Evolutionary conservation across 441 rosid genomes (phyloP).

Genomic region (Lagerstroemia fauriei): DNA sequence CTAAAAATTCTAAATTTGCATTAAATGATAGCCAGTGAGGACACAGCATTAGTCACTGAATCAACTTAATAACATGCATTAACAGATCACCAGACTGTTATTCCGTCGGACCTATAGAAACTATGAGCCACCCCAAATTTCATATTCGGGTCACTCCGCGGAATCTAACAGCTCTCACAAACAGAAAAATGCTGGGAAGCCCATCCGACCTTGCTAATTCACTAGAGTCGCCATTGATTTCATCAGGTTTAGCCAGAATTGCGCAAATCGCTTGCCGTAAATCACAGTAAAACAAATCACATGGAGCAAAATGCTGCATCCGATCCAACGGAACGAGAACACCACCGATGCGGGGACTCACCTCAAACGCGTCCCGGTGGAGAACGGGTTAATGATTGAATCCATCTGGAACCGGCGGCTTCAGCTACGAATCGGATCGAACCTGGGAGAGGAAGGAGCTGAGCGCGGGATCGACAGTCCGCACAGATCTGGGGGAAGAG

Average conservation of each 20-base stretch:
- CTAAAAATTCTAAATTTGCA: background rate
- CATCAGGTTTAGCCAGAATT: background rate
- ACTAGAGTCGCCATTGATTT: background rate
- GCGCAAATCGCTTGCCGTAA: background rate
- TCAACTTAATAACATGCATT: background rate
- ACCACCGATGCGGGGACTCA: constrained; percentile 35
- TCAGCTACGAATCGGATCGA: constrained; percentile 45
- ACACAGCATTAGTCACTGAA: background rate
- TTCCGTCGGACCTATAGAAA: background rate
- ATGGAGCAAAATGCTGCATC: constrained; percentile 7
- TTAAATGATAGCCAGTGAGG: background rate
- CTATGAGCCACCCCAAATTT: background rate
- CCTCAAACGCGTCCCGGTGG: constrained; percentile 97
- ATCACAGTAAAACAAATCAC: constrained; percentile 11
- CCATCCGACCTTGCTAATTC: background rate
- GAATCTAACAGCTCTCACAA: background rate
- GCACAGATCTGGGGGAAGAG: constrained; percentile 33
- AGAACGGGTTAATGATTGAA: constrained; percentile 92
- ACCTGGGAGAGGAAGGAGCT: constrained; percentile 11
- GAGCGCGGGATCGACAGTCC: constrained; percentile 33
- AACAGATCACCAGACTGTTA: background rate
- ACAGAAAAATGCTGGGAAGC: background rate
- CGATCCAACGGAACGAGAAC: constrained; percentile 6
- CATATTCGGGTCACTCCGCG: too few relatives aligned
- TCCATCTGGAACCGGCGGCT: constrained; percentile 33